A percentile compares a stretch with the other conserved stretches of the same genome.
Evolutionary conservation across 1,284 basidiomycete genomes (phyloP).

Genomic region (Sporisorium reilianum): DNA sequence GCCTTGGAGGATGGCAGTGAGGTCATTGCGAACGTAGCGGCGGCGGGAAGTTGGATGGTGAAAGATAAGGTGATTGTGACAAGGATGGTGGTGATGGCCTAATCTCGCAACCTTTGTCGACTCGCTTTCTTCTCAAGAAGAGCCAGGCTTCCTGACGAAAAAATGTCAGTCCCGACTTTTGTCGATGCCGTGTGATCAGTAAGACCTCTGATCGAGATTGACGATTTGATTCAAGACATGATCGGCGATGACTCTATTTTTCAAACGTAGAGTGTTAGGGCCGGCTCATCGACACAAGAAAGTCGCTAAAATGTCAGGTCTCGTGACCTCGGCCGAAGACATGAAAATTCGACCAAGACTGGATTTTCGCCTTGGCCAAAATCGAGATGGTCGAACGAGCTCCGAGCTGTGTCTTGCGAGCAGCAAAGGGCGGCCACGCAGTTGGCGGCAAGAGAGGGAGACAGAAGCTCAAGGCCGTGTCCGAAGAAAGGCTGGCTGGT

Average conservation of each 20-base stretch:
- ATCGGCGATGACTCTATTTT: constrained; percentile 1
- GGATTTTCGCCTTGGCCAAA: not conserved
- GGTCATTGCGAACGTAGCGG: constrained; percentile 14
- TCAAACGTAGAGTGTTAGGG: not conserved
- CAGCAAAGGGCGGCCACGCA: not conserved
- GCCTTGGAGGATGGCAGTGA: constrained; percentile 28
- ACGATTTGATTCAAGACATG: too few relatives aligned
- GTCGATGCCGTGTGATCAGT: constrained; percentile 3
- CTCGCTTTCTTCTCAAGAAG: constrained; percentile 22
- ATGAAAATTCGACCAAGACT: not conserved
- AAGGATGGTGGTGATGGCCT: constrained; percentile 1
- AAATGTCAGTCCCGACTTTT: not conserved
- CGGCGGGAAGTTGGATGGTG: not conserved
- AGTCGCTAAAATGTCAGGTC: not conserved
- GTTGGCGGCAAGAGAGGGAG: not conserved
- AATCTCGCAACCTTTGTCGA: not conserved
- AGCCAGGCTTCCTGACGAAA: not conserved
- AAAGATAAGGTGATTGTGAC: not conserved
- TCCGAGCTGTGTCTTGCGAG: not conserved
- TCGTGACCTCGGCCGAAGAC: constrained; percentile 37
- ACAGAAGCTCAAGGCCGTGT: too few relatives aligned
- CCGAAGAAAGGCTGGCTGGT: not conserved
- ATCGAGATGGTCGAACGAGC: not conserved
- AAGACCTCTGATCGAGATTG: not conserved
- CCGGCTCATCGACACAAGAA: not conserved